phyloP scores from a whole-genome alignment of 176 grass and related monocot species.

The Raddia guianensis region DNA sequence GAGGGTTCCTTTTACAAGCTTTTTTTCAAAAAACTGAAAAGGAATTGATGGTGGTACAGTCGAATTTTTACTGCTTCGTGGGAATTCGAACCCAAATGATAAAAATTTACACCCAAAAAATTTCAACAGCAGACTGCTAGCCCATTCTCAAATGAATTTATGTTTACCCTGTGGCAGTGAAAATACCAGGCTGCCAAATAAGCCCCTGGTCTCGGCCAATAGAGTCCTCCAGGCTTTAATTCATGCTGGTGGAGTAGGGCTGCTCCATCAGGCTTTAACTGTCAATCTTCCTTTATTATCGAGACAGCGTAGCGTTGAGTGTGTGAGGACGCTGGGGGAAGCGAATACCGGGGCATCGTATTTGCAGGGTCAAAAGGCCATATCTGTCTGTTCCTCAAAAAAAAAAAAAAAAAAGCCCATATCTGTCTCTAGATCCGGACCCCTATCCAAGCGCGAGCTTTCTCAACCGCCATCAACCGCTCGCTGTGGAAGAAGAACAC shows the following conservation, averaged over 20 bases:
- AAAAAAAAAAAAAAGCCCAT: constrained; percentile 12
- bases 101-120: too few species aligned
- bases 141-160: too few species aligned
- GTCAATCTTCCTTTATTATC: background rate
- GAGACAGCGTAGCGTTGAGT: constrained; percentile 5
- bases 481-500: background rate
- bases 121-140: too few species aligned
- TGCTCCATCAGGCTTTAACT: background rate
- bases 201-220: too few species aligned
- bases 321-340: background rate
- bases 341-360: constrained; percentile 25
- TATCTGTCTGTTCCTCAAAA: too few species aligned
- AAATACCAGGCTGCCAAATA: too few species aligned
- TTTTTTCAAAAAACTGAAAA: too few species aligned
- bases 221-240: background rate
- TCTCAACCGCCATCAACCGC: constrained; percentile 34
- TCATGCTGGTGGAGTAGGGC: background rate
- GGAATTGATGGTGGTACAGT: too few species aligned
- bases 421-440: constrained; percentile 7
- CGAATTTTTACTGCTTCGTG: too few species aligned
- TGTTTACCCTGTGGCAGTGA: too few species aligned
- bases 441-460: background rate
- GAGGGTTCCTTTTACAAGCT: too few species aligned
- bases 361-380: constrained; percentile 14
- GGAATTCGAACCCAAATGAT: too few species aligned